Percentiles rank a stretch among this genome's conserved stretches.
Evolutionary conservation across 1,284 basidiomycete genomes (phyloP).

Genomic region (Sanghuangporus weigelae): DNA sequence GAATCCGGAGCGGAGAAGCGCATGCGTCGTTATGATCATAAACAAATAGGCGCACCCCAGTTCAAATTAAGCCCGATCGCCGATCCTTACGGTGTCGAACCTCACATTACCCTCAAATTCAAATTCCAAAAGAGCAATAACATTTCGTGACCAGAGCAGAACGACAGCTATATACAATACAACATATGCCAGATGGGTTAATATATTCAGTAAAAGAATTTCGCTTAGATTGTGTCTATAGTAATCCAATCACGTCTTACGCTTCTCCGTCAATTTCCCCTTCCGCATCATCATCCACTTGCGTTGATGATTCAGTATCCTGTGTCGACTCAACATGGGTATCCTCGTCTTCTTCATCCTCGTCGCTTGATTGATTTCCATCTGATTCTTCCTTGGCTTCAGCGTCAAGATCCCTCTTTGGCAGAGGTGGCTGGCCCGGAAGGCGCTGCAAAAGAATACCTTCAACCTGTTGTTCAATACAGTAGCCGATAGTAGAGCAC

Average conservation of each 20-base stretch:
- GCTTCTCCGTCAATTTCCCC: constrained; percentile 5
- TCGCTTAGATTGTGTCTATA: neutral
- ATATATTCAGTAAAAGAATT: neutral
- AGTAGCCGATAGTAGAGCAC: constrained; percentile 32
- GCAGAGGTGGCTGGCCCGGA: constrained; percentile 51
- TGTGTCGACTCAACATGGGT: constrained; percentile 29
- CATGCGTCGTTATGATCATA: neutral
- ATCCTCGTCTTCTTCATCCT: constrained; percentile 25
- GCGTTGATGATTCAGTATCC: constrained; percentile 10
- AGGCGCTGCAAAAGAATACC: constrained; percentile 46
- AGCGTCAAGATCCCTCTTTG: constrained; percentile 29
- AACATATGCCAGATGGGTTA: neutral
- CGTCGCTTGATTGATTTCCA: constrained; percentile 11
- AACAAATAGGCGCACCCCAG: neutral
- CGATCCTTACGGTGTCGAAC: too few relatives aligned
- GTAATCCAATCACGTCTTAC: neutral
- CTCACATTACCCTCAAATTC: too few relatives aligned
- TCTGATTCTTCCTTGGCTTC: constrained; percentile 21
- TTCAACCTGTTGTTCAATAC: neutral
- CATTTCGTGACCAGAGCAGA: too few relatives aligned
- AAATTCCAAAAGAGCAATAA: too few relatives aligned
- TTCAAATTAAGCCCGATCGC: neutral
- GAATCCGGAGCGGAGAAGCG: neutral
- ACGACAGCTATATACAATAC: too few relatives aligned
- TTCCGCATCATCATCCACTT: constrained; percentile 3